Percentiles rank a stretch among this genome's conserved stretches.
These are phyloP conservation scores for Sporothrix globosa DNA, from an alignment of 2,329 filamentous ascomycete species.

Conservation along the genomic window DNA sequence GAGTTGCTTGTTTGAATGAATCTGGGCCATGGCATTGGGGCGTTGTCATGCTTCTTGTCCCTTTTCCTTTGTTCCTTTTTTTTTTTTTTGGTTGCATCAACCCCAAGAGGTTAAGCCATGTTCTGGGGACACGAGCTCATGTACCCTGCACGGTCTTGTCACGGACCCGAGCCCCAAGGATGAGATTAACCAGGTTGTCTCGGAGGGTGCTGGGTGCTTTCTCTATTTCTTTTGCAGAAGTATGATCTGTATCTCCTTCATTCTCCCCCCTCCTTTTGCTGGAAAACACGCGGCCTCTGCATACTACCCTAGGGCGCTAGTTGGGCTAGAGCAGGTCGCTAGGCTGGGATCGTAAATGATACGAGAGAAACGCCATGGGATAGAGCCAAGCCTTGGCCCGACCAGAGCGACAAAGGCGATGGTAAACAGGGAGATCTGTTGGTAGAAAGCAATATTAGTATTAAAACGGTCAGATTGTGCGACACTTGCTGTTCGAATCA, in stretches of 20 bases:
- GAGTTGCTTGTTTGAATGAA: background rate
- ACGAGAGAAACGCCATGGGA: background rate
- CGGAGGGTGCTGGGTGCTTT: background rate
- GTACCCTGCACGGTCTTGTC: background rate
- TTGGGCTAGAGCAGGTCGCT: conserved; percentile 15
- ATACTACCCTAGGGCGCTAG: background rate
- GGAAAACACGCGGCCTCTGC: background rate
- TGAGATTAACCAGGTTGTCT: conserved; percentile 24
- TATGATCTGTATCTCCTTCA: background rate
- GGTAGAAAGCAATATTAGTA: background rate
- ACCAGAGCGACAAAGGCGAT: background rate
- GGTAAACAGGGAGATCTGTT: background rate
- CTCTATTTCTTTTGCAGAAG: background rate
- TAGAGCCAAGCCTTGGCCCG: conserved; percentile 4
- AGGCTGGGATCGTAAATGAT: conserved; percentile 24
- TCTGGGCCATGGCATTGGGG: background rate
- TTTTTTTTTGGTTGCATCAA: background rate
- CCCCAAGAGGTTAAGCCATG: background rate
- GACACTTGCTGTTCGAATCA: no score
- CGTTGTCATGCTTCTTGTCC: background rate
- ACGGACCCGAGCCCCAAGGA: conserved; percentile 19
- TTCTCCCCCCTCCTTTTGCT: background rate
- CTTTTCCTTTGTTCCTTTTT: background rate
- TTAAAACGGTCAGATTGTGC: background rate
- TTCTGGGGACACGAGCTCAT: conserved; percentile 17